Conservation (phyloP, 2,329 filamentous ascomycete genomes). For the Sporothrix brasiliensis region DNA sequence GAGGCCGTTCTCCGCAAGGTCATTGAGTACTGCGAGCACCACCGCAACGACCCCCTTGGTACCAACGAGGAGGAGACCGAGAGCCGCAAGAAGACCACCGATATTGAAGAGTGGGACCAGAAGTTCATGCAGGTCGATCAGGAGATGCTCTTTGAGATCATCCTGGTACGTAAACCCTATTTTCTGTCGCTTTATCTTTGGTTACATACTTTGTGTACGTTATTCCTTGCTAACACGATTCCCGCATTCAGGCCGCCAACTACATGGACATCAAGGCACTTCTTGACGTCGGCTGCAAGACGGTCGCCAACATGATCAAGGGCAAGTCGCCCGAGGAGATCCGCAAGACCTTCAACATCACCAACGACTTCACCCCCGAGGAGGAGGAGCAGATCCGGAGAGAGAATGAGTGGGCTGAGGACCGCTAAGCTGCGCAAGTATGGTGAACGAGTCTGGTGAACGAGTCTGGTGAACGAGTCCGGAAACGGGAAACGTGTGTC, state of each 20-base stretch:
- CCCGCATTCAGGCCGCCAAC: conserved; percentile 74
- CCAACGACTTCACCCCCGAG: conserved; percentile 98
- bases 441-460: neutral
- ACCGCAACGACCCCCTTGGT: conserved; percentile 84
- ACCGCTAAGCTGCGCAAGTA: conserved; percentile 55
- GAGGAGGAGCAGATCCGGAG: conserved; percentile 97
- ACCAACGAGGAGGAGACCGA: conserved; percentile 87
- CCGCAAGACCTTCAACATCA: conserved; percentile 99
- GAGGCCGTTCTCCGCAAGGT: conserved; percentile 94
- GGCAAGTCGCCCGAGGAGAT: conserved; percentile 99
- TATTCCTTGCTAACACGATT: conserved; percentile 26
- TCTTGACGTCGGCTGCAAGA: conserved; percentile 98
- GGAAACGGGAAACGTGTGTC: neutral
- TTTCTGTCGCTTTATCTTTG: neutral
- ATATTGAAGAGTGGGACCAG: conserved; percentile 99
- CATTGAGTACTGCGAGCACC: conserved; percentile 96
- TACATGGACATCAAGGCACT: conserved; percentile 99
- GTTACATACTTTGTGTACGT: too few species aligned
- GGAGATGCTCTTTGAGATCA: conserved; percentile 99
- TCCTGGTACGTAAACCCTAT: conserved; percentile 68
- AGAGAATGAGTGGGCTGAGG: conserved; percentile 91
- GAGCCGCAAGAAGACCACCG: conserved; percentile 95
- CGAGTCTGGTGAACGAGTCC: neutral
- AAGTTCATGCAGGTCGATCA: conserved; percentile 99
- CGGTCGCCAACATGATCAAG: conserved; percentile 99